These are phyloP conservation scores for Leccinum rimulosum DNA, from an alignment of 768 basidiomycete genomes.

Conservation along the genomic window DNA sequence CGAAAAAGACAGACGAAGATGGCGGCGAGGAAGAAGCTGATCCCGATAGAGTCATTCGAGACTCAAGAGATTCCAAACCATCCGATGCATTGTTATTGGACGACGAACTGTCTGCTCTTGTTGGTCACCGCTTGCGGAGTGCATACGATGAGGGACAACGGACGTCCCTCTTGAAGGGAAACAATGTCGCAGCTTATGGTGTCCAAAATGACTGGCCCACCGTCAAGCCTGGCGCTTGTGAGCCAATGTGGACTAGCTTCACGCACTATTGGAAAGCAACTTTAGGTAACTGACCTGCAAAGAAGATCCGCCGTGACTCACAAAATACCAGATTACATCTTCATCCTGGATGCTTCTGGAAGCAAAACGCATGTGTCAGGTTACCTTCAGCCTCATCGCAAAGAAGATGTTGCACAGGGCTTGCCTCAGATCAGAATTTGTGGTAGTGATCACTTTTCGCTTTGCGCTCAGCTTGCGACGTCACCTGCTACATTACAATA, in stretches of 20 bases:
- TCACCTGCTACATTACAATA: slow-evolving; percentile 9
- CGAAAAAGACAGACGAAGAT: slow-evolving; percentile 31
- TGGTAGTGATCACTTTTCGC: slow-evolving; percentile 84
- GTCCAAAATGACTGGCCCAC: slow-evolving; percentile 40
- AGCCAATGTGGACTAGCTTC: slow-evolving; percentile 87
- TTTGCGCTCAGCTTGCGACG: slow-evolving; percentile 59
- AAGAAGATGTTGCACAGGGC: slow-evolving; percentile 61
- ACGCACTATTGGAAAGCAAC: slow-evolving; percentile 85
- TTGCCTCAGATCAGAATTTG: slow-evolving; percentile 78
- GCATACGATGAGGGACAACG: slow-evolving; percentile 61
- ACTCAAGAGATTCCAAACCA: slow-evolving; percentile 57
- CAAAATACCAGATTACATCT: slow-evolving; percentile 75
- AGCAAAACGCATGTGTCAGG: slow-evolving; percentile 40
- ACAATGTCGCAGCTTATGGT: slow-evolving; percentile 46
- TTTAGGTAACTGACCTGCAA: slow-evolving; percentile 49
- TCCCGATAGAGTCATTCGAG: slow-evolving; percentile 71
- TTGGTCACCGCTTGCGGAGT: slow-evolving; percentile 49
- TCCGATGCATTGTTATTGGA: slow-evolving; percentile 70
- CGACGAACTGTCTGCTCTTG: slow-evolving; percentile 50
- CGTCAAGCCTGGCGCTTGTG: slow-evolving; percentile 53
- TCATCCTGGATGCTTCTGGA: slow-evolving; percentile 53
- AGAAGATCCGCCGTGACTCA: slow-evolving; percentile 8
- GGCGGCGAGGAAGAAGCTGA: slow-evolving; percentile 44
- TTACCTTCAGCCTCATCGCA: slow-evolving; percentile 60
- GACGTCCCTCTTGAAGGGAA: slow-evolving; percentile 11